phyloP scores from a whole-genome alignment of 441 rosid species.

The Adansonia grandidieri region DNA sequence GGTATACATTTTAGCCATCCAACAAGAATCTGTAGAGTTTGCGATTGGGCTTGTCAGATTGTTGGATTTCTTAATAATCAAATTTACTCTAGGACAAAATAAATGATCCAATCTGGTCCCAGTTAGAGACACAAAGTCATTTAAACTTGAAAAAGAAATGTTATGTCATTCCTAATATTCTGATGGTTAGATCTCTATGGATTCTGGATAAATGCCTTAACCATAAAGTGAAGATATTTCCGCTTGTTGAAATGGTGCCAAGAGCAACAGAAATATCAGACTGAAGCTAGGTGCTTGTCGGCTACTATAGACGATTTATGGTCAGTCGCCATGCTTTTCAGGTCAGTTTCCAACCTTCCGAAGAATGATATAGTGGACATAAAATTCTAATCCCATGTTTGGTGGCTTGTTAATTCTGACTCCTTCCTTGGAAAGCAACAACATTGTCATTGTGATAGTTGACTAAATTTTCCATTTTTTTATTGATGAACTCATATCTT shows the following conservation, averaged over 20 bases:
- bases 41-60: constrained; percentile 27
- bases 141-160: neutral
- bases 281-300: neutral
- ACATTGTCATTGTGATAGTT: constrained; percentile 19
- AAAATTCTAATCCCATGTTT: neutral
- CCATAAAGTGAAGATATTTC: constrained; percentile 20
- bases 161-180: neutral
- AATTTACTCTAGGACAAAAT: constrained; percentile 22
- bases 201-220: constrained; percentile 11
- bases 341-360: constrained; percentile 5
- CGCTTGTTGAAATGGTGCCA: constrained; percentile 2
- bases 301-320: constrained; percentile 1
- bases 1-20: constrained; percentile 26
- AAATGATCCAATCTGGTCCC: constrained; percentile 27
- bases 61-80: constrained; percentile 27
- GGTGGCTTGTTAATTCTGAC: constrained; percentile 20
- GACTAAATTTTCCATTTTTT: neutral
- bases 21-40: constrained; percentile 17
- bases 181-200: neutral
- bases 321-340: neutral
- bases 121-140: constrained; percentile 26
- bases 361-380: neutral
- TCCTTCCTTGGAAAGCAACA: constrained; percentile 7
- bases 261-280: neutral
- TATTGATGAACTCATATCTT: neutral